Conservation (phyloP, 176 grass and related monocot genomes). For the Aegilops umbellulata region DNA sequence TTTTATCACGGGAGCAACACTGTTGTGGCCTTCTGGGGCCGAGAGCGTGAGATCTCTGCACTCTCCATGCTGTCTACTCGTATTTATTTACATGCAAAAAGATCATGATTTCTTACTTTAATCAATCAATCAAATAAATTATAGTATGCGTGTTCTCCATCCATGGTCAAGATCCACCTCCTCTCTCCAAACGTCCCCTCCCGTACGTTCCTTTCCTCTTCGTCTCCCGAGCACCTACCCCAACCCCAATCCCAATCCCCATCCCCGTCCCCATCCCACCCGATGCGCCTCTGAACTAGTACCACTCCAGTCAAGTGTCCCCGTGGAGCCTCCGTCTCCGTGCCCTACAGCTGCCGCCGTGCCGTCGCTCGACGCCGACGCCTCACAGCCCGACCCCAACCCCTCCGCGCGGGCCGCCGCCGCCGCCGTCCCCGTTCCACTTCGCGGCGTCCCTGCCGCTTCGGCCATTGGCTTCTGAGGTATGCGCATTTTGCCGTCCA, state of each 20-base stretch:
- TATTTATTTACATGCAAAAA: background rate
- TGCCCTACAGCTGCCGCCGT: background rate
- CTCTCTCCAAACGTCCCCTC: background rate
- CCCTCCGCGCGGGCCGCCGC: background rate
- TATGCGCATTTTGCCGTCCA: background rate
- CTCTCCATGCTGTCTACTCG: background rate
- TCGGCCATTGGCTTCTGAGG: background rate
- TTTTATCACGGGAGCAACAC: too few species aligned
- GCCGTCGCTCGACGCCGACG: background rate
- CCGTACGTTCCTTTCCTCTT: conserved; percentile 3
- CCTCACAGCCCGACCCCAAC: background rate
- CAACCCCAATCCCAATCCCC: background rate
- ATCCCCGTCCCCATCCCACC: background rate
- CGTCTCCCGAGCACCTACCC: background rate
- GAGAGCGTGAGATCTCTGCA: background rate
- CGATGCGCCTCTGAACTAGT: background rate
- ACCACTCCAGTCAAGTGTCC: background rate
- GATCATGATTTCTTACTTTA: background rate
- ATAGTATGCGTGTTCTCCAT: background rate
- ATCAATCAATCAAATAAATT: background rate
- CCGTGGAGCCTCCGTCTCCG: too few species aligned
- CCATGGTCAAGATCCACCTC: background rate
- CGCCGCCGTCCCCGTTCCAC: background rate
- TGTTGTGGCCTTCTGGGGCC: background rate
- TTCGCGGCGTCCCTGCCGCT: background rate